Evolutionary conservation across 257 asterid species (phyloP).

Genomic region (Osmanthus fragrans): DNA sequence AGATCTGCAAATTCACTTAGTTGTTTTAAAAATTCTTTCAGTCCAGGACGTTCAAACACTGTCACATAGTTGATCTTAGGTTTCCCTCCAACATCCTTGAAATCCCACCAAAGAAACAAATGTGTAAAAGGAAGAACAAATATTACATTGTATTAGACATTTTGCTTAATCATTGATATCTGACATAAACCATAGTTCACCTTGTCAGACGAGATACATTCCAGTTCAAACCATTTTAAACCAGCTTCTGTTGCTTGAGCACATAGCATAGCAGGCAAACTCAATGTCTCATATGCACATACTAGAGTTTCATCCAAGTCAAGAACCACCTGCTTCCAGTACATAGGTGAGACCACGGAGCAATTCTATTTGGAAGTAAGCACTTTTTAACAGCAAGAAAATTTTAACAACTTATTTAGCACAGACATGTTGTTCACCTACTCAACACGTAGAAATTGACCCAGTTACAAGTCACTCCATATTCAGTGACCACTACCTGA

Average conservation of each 20-base stretch:
- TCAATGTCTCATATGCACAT: slow-evolving; percentile 85
- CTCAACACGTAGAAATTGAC: neutral
- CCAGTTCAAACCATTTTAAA: slow-evolving; percentile 82
- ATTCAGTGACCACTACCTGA: neutral
- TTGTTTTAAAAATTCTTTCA: slow-evolving; percentile 68
- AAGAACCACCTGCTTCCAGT: slow-evolving; percentile 74
- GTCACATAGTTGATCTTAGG: slow-evolving; percentile 92
- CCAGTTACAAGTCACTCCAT: neutral
- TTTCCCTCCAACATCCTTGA: slow-evolving; percentile 74
- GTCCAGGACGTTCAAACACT: slow-evolving; percentile 93
- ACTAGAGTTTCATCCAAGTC: slow-evolving; percentile 93
- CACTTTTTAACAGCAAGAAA: neutral
- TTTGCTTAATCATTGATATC: slow-evolving; percentile 2
- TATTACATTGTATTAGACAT: neutral
- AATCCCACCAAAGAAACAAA: slow-evolving; percentile 22
- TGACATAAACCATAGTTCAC: slow-evolving; percentile 34
- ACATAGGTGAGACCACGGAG: slow-evolving; percentile 14
- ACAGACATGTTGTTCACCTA: slow-evolving; percentile 7
- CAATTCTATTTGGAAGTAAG: slow-evolving; percentile 6
- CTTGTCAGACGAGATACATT: slow-evolving; percentile 62
- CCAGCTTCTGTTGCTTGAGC: slow-evolving; percentile 90
- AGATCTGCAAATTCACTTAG: slow-evolving; percentile 89
- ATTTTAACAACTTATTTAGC: neutral
- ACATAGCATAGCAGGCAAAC: slow-evolving; percentile 65
- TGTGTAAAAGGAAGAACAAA: neutral